Evolutionary conservation across 345 rosid genomes (phyloP), one percentile per base, ranked within the genome.

Genomic region (Brassica nigra): DNA sequence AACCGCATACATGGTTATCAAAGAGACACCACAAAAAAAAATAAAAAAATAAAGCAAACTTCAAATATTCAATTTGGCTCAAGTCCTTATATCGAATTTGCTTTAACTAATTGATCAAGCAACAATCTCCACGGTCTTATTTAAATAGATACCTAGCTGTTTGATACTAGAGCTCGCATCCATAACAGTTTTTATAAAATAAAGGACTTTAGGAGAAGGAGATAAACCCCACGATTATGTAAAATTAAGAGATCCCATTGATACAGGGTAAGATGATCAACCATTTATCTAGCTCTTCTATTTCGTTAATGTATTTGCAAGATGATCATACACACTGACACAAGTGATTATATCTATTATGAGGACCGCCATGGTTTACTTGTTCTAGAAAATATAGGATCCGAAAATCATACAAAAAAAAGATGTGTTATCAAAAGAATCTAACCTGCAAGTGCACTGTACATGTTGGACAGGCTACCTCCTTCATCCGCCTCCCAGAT

Each of bases 401-500:
- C 44, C 27, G 4, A 11, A 49, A 68, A 49, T 49, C 70, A 66
- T 42, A 73, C 61, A 23, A 76, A 59, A 33, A 57, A 59, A 58
- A 49, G 75, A 36, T 0, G 18, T 4, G 33, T 59, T 33, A 34
- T 30, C 8, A 12, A 4, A 68, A 31, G 52, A 62, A 52, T 66
- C 85, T 63, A 36, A 93, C 99, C 98, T 96, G 97, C 76, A 93
- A 85, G 85, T 92, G 97, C 44, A 96, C 97, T 3, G 99, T 96
- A 81, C 99, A 96, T 23, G 90, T 96, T 39, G 99, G 99, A 84
- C 99, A 93, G 44, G 90, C 98, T 73, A 96, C 97, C 85, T 96
- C 99, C 81, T 88, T 92, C 97, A 90, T 96, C 79, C 95, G 90
- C 87, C 80, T 89, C 59, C 95, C 97, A 74, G 94, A 84, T 76